phyloP scores from a whole-genome alignment of 2,329 filamentous ascomycete species.

The Tolypocladium ovalisporum region DNA sequence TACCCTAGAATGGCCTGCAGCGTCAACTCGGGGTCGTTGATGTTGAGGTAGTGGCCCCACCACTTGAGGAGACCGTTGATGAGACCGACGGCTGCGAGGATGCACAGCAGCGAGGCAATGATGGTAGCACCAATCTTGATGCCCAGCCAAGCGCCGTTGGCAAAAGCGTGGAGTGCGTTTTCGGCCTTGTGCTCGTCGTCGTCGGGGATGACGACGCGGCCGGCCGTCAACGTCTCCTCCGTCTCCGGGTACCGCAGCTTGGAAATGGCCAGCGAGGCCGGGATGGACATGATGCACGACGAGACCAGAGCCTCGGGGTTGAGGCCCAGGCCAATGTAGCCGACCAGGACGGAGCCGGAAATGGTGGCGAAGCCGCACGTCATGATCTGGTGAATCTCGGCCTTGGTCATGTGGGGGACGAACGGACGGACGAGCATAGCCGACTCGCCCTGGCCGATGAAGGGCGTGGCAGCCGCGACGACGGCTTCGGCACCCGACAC shows the following conservation, averaged over 20 bases:
- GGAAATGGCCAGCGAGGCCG: conserved; percentile 77
- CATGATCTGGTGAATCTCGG: conserved; percentile 89
- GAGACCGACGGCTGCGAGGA: conserved; percentile 66
- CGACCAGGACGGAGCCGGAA: conserved; percentile 74
- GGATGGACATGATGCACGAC: conserved; percentile 92
- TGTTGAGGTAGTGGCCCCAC: conserved; percentile 72
- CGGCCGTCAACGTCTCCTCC: conserved; percentile 75
- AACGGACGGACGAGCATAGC: conserved; percentile 88
- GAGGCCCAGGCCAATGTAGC: conserved; percentile 74
- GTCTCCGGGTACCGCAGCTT: conserved; percentile 85
- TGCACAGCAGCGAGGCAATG: conserved; percentile 66
- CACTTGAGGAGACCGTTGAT: conserved; percentile 69
- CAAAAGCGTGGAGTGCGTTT: conserved; percentile 76
- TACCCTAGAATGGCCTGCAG: conserved; percentile 70
- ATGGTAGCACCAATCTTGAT: conserved; percentile 84
- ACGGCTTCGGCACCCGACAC: conserved; percentile 91
- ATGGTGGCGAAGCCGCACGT: conserved; percentile 89
- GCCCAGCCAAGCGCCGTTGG: conserved; percentile 75
- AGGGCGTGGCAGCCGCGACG: conserved; percentile 83
- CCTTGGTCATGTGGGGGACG: conserved; percentile 71
- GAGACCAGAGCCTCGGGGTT: conserved; percentile 80
- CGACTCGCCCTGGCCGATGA: conserved; percentile 89
- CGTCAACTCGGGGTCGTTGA: conserved; percentile 56
- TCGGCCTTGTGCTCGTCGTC: conserved; percentile 65
- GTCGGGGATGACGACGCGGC: conserved; percentile 69